A percentile compares a stretch with the other conserved stretches of the same genome.
These are phyloP conservation scores for Cryptococcus depauperatus DNA, from an alignment of 1,284 basidiomycete species.

Conservation along the genomic window DNA sequence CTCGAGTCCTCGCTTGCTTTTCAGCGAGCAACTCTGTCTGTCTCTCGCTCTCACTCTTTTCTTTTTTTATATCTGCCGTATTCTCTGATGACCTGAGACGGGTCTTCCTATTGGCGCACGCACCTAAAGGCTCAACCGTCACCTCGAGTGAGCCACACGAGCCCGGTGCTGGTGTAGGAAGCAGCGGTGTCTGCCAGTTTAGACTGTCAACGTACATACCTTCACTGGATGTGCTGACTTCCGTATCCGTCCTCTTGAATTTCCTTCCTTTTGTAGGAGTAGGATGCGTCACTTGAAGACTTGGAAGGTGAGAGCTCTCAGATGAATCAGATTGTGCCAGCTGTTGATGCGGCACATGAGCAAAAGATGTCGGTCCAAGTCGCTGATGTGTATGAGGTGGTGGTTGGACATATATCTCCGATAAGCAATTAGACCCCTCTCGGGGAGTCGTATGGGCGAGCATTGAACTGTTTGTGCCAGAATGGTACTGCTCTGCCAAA, in stretches of 20 bases:
- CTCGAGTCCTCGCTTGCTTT: constrained; percentile 14
- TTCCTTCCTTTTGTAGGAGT: constrained; percentile 24
- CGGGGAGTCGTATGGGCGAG: no score
- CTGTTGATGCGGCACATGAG: constrained; percentile 5
- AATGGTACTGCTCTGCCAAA: no score
- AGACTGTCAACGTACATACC: constrained; percentile 5
- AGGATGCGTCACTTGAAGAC: constrained; percentile 22
- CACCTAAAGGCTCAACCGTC: constrained; percentile 4
- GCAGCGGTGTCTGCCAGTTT: constrained; percentile 1
- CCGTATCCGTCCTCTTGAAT: constrained; percentile 11
- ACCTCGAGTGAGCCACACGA: constrained; percentile 5
- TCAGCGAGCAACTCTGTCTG: constrained; percentile 4
- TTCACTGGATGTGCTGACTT: constrained; percentile 6
- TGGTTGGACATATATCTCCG: background rate
- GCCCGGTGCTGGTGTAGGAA: background rate
- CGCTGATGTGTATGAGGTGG: background rate
- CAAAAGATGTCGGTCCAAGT: constrained; percentile 1
- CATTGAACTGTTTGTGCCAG: no score
- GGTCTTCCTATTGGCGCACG: background rate
- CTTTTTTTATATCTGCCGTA: constrained; percentile 3
- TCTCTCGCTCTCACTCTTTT: constrained; percentile 7
- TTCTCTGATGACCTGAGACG: constrained; percentile 9
- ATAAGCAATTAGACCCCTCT: background rate
- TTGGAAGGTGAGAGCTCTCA: constrained; percentile 6
- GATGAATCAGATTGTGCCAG: background rate